These are phyloP conservation scores for Citrus reticulata DNA, from an alignment of 345 rosid genomes.

Conservation along the genomic window DNA sequence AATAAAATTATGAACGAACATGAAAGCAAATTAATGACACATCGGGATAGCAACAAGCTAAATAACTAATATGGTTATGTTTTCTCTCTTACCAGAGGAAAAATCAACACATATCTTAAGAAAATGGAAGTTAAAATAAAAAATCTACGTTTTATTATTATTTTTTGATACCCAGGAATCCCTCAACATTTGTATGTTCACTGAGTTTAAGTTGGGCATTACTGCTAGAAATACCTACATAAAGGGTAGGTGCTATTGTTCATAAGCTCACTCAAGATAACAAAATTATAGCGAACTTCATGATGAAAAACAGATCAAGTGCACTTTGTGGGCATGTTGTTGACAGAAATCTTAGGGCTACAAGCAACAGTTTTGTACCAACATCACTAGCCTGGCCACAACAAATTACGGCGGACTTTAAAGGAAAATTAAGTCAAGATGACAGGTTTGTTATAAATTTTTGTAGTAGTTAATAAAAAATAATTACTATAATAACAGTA, in stretches of 20 bases:
- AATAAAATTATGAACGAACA: not conserved
- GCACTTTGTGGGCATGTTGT: not conserved
- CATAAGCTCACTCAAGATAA: not conserved
- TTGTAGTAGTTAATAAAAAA: not conserved
- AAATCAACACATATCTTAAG: too few relatives aligned
- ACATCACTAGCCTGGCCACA: not conserved
- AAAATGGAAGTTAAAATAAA: too few relatives aligned
- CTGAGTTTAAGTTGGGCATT: not conserved
- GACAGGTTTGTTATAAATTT: not conserved
- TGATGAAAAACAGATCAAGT: not conserved
- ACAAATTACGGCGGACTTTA: not conserved
- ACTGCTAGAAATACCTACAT: not conserved
- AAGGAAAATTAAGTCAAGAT: not conserved
- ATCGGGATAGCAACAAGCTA: not conserved
- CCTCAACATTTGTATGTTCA: not conserved
- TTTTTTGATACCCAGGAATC: not conserved
- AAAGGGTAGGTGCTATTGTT: not conserved
- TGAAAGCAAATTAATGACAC: slow-evolving; percentile 1
- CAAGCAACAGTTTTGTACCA: not conserved
- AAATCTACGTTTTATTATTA: too few relatives aligned
- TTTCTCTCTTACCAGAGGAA: not conserved
- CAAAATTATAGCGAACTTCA: not conserved
- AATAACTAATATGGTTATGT: not conserved
- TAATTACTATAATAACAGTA: slow-evolving; percentile 9
- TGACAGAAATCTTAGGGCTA: not conserved